A percentile compares a stretch with the other conserved stretches of the same genome.
Evolutionary conservation across 768 basidiomycete species (phyloP).

Genomic region (Rhizopogon vinicolor): DNA sequence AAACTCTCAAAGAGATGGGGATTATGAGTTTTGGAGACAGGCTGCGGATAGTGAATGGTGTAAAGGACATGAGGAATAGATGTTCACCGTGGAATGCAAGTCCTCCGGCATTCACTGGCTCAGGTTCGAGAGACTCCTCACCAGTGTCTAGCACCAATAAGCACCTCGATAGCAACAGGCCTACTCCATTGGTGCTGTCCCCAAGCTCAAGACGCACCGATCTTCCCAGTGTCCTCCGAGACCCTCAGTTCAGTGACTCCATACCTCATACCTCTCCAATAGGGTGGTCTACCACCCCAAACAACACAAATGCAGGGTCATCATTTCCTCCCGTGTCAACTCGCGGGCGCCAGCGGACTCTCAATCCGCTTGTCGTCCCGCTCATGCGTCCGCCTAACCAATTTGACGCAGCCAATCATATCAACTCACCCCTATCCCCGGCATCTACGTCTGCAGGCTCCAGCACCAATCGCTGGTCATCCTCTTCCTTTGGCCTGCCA

Average conservation of each 20-base stretch:
- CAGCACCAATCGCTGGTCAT: conserved; percentile 35
- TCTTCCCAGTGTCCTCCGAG: conserved; percentile 69
- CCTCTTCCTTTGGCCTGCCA: conserved; percentile 46
- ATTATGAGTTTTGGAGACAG: conserved; percentile 87
- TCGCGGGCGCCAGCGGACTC: conserved; percentile 31
- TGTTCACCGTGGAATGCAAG: conserved; percentile 29
- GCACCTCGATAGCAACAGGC: conserved; percentile 58
- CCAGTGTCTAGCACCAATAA: conserved; percentile 33
- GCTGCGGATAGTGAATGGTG: conserved; percentile 79
- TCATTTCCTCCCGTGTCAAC: conserved; percentile 54
- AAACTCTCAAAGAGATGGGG: conserved; percentile 85
- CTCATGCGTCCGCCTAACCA: conserved; percentile 52
- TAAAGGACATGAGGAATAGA: conserved; percentile 72
- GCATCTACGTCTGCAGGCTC: conserved; percentile 26
- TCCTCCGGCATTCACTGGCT: conserved; percentile 16
- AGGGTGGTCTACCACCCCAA: conserved; percentile 23
- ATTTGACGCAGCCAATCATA: conserved; percentile 42
- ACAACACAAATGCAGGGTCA: conserved; percentile 33
- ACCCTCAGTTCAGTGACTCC: conserved; percentile 55
- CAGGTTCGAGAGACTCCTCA: conserved; percentile 10
- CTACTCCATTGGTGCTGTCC: conserved; percentile 76
- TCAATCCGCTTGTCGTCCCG: conserved; percentile 29
- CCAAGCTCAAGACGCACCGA: conserved; percentile 48
- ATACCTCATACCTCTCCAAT: conserved; percentile 15
- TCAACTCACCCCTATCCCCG: conserved; percentile 37